phyloP scores from a whole-genome alignment of 2,329 filamentous ascomycete species.

The Endoconidiophora polonica region DNA sequence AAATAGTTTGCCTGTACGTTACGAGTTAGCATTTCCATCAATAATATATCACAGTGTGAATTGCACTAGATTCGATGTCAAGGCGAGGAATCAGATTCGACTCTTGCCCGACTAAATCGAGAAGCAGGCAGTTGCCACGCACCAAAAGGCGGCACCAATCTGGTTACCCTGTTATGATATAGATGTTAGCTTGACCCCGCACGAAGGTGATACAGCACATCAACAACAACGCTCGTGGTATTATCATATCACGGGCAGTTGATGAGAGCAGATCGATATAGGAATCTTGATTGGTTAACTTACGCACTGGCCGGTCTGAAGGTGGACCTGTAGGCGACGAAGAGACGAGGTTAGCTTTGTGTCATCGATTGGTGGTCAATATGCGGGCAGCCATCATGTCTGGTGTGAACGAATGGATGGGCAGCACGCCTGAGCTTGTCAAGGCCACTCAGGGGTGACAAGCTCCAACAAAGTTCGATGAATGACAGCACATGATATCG shows the following conservation, averaged over 20 bases:
- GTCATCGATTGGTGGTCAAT: constrained; percentile 6
- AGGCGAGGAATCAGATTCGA: neutral
- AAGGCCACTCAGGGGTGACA: no score
- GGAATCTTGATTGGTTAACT: constrained; percentile 20
- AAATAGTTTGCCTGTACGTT: constrained; percentile 54
- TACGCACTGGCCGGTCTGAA: constrained; percentile 99
- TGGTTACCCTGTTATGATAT: constrained; percentile 71
- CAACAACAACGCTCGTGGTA: neutral
- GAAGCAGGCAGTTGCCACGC: constrained; percentile 22
- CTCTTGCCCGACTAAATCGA: neutral
- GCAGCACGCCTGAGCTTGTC: no score
- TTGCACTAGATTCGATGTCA: neutral
- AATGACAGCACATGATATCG: neutral
- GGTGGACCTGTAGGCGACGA: constrained; percentile 70
- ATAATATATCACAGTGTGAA: neutral
- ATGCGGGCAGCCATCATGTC: neutral
- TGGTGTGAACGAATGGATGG: neutral
- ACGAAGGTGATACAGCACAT: constrained; percentile 7
- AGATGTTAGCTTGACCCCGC: constrained; percentile 21
- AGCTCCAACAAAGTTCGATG: no score
- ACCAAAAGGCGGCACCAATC: constrained; percentile 99
- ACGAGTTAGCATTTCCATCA: constrained; percentile 22
- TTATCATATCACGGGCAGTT: neutral
- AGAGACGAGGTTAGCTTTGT: constrained; percentile 9
- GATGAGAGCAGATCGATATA: neutral